These are phyloP conservation scores for Fraxinus greggii DNA, from an alignment of 305 asterid genomes.

Conservation along the genomic window DNA sequence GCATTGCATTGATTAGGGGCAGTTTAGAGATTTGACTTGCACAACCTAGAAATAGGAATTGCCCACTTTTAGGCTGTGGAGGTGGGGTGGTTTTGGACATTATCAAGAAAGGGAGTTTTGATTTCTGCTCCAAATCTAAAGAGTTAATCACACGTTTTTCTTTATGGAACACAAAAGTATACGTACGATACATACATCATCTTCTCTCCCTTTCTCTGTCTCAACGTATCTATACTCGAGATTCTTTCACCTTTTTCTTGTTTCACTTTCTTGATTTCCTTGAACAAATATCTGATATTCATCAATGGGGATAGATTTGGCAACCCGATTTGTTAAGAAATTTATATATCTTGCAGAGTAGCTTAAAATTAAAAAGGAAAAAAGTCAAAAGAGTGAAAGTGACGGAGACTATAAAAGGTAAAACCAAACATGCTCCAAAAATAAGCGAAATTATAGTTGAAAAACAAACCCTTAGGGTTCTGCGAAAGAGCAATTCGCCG, in stretches of 20 bases:
- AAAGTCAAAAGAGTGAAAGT: neutral
- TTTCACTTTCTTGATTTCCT: neutral
- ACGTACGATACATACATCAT: neutral
- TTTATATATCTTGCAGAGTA: neutral
- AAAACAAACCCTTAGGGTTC: constrained; percentile 69
- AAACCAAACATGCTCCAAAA: neutral
- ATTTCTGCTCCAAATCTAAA: neutral
- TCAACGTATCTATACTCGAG: neutral
- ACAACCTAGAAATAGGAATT: neutral
- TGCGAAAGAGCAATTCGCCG: constrained; percentile 65
- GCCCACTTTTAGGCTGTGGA: neutral
- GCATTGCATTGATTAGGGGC: neutral
- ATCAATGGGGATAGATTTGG: neutral
- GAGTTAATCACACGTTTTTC: neutral
- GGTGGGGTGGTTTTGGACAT: neutral
- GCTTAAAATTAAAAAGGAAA: neutral
- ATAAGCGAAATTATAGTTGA: constrained; percentile 29
- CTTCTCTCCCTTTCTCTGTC: neutral
- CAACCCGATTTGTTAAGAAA: neutral
- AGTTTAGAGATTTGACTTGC: neutral
- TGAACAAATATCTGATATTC: neutral
- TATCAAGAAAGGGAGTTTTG: neutral
- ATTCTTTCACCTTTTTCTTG: neutral
- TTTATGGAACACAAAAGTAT: neutral
- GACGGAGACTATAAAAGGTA: neutral